A percentile compares a stretch with the other conserved stretches of the same genome.
Conservation (phyloP, 352 stramenopile species). For the Phytopythium delawarense region DNA sequence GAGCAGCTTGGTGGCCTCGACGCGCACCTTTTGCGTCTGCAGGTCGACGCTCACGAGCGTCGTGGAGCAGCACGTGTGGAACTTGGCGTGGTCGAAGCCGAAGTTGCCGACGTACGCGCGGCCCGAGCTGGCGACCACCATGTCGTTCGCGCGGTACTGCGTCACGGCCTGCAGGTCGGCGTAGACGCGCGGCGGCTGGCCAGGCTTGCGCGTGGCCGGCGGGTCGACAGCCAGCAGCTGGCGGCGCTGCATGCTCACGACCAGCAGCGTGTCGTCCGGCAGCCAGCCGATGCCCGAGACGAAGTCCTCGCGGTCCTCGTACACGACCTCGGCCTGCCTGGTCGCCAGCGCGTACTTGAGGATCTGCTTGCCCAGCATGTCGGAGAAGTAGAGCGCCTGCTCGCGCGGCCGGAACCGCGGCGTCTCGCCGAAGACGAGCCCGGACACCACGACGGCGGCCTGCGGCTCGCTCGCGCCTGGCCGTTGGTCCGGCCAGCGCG, state of each 20-base stretch:
- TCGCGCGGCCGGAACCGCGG: conserved; percentile 52
- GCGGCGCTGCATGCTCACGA: conserved; percentile 24
- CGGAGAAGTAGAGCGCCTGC: conserved; percentile 57
- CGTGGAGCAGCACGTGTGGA: conserved; percentile 27
- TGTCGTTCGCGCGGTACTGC: conserved; percentile 46
- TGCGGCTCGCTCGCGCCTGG: conserved; percentile 21
- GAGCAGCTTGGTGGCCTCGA: conserved; percentile 50
- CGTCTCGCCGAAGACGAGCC: conserved; percentile 47
- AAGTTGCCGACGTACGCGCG: conserved; percentile 62
- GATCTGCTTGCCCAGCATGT: conserved; percentile 52
- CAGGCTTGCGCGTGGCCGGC: neutral
- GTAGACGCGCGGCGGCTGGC: conserved; percentile 29
- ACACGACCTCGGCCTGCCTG: conserved; percentile 31
- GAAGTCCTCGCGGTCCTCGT: conserved; percentile 38
- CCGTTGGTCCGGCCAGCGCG: conserved; percentile 1
- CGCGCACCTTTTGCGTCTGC: conserved; percentile 28
- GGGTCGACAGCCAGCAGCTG: conserved; percentile 40
- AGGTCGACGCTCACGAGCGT: conserved; percentile 57
- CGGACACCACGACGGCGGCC: conserved; percentile 27
- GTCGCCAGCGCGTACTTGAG: conserved; percentile 42
- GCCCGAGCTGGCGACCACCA: conserved; percentile 38
- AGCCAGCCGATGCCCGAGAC: conserved; percentile 58
- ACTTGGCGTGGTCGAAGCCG: conserved; percentile 43
- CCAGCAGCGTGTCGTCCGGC: conserved; percentile 38
- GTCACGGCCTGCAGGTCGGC: conserved; percentile 45